Evolutionary conservation across 352 stramenopile species (phyloP).

Genomic region (Phytophthora agathidicida): DNA sequence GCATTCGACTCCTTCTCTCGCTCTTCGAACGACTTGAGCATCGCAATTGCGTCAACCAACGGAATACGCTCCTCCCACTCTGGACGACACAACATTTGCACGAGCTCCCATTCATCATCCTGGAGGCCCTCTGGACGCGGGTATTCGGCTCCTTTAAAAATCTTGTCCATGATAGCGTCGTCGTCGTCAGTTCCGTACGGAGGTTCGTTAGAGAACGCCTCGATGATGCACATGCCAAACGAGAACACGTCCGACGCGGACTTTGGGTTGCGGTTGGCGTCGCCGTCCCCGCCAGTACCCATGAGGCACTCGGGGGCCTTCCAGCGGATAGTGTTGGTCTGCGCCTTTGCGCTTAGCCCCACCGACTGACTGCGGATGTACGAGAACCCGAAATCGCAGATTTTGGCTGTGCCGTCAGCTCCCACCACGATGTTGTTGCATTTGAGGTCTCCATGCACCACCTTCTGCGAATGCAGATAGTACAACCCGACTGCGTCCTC

Average conservation of each 20-base stretch:
- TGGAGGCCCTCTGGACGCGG: constrained; percentile 6
- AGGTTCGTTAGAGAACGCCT: constrained; percentile 23
- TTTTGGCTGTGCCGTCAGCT: constrained; percentile 25
- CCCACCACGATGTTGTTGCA: constrained; percentile 78
- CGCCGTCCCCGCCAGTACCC: background rate
- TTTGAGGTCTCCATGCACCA: constrained; percentile 86
- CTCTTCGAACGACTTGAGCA: constrained; percentile 12
- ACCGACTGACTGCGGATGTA: constrained; percentile 21
- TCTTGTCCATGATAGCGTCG: constrained; percentile 4
- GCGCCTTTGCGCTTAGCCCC: constrained; percentile 7
- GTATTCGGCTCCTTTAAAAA: constrained; percentile 5
- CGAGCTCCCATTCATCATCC: constrained; percentile 29
- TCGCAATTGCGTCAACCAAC: constrained; percentile 2
- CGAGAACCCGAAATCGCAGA: constrained; percentile 40
- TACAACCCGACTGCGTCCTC: constrained; percentile 41
- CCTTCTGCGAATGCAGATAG: constrained; percentile 58
- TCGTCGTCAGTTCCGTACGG: constrained; percentile 23
- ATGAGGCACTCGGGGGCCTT: constrained; percentile 31
- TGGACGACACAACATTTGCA: constrained; percentile 4
- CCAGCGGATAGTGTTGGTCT: constrained; percentile 24
- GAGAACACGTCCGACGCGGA: constrained; percentile 33
- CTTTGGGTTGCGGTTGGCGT: constrained; percentile 5
- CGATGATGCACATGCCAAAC: constrained; percentile 45
- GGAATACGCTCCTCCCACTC: constrained; percentile 2
- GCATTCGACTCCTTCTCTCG: no score